A percentile compares a stretch with the other conserved stretches of the same genome.
These are phyloP conservation scores for Tolypocladium endophyticum DNA, from an alignment of 2,329 filamentous ascomycete genomes.

Conservation along the genomic window DNA sequence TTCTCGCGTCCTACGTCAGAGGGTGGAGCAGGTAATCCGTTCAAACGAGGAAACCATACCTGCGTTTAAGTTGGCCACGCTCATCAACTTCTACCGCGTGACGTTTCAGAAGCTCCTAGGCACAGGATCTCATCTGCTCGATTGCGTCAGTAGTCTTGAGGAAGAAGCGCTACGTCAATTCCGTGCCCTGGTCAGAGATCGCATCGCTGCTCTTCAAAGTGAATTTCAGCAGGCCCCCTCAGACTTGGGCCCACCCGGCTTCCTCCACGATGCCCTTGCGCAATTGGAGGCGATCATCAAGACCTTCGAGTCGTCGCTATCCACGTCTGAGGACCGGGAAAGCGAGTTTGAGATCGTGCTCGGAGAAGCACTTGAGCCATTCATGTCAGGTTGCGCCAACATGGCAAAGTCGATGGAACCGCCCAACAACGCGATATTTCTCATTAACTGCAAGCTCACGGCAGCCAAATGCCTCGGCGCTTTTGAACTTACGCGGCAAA, in stretches of 20 bases:
- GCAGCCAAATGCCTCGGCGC: constrained; percentile 43
- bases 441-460: constrained; percentile 59
- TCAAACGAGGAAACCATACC: constrained; percentile 83
- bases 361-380: constrained; percentile 74
- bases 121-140: constrained; percentile 55
- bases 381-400: constrained; percentile 63
- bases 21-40: constrained; percentile 85
- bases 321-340: constrained; percentile 45
- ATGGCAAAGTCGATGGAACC: constrained; percentile 50
- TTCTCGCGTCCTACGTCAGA: constrained; percentile 72
- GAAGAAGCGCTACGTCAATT: constrained; percentile 75
- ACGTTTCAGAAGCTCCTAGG: constrained; percentile 78
- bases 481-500: constrained; percentile 54
- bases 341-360: constrained; percentile 67
- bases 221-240: constrained; percentile 59
- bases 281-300: constrained; percentile 71
- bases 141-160: constrained; percentile 58
- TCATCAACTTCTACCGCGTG: constrained; percentile 78
- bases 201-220: constrained; percentile 62
- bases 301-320: constrained; percentile 75
- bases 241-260: constrained; percentile 70
- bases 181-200: constrained; percentile 68
- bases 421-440: constrained; percentile 57
- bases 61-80: constrained; percentile 81
- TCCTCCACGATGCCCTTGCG: constrained; percentile 70